Base-by-base conservation (phyloP, 805 yeast species). In the Kuraishia ogatae region DNA sequence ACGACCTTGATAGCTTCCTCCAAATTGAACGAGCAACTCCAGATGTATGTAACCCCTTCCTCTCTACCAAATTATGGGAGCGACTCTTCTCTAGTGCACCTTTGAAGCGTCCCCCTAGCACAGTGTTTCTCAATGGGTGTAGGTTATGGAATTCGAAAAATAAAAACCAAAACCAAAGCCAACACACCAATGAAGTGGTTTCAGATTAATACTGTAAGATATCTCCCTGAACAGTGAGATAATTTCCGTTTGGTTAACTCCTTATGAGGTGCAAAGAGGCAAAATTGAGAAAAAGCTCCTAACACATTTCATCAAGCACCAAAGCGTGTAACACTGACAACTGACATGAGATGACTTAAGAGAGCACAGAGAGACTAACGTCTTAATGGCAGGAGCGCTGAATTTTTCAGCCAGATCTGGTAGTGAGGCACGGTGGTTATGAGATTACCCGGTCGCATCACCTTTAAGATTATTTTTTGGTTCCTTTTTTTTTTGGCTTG, bases 401-500 rank as follows among this genome's bases (percentile, higher is more conserved):
- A 35, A 35, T 35, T 35, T 35, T 35, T 35, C 43, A 35, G 43
- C 17, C 43, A 35, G 43, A 35, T 35, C 4, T 10, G 43, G 15
- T 13, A 15, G 43, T 17, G 43, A 15, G 43, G 13, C 43, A 35
- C 17, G 43, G 17, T 11, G 43, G n/a, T 3, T 35, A 17, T 15
- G 13, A 10, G 6, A 17, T 48, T 50, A 29, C 46, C 51, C 29
- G 50, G 19, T 50, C 21, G 26, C 21, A 26, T 46, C 47, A 39
- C n/a, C 15, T 23, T 22, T 20, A 47, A 52, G 26, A 17, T 23
- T 39, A 52, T 51, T 28, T 50, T 51, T 53, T 48, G 28, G 50
- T 39, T 53, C n/a, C 22, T 21, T 46, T 50, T 50, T 46, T 49
- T 29, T 22, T 48, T 46, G 2, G 24, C 39, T 21, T 10, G 50